These are phyloP conservation scores for Cucumis cinereus DNA, from an alignment of 306 rosid species.

Conservation along the genomic window DNA sequence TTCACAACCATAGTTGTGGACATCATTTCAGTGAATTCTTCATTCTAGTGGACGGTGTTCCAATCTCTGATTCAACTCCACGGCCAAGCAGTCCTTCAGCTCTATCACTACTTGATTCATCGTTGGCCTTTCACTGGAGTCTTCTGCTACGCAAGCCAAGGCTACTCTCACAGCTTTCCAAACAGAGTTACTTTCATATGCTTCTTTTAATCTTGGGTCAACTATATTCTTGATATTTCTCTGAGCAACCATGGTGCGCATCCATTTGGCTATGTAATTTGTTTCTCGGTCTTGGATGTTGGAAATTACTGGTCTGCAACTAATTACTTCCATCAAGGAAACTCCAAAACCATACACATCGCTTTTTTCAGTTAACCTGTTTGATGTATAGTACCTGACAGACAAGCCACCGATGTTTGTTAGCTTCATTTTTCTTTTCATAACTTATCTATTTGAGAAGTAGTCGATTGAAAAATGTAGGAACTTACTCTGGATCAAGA, in stretches of 20 bases:
- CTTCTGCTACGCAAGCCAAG: conserved; percentile 7
- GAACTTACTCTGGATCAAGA: conserved; percentile 15
- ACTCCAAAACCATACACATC: conserved; percentile 22
- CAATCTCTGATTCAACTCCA: not conserved
- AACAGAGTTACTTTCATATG: conserved; percentile 6
- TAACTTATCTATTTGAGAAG: no score
- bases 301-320: not conserved
- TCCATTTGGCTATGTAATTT: conserved; percentile 11
- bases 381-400: conserved; percentile 11
- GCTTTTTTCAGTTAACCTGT: conserved; percentile 18
- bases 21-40: not conserved
- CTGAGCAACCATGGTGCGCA: not conserved
- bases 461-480: not conserved
- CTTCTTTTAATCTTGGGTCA: conserved; percentile 14
- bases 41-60: not conserved
- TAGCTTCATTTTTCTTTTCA: not conserved
- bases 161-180: conserved; percentile 19
- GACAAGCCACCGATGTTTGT: not conserved
- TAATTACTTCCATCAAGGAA: conserved; percentile 16
- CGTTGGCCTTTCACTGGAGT: conserved; percentile 7
- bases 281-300: not conserved
- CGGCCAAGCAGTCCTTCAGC: conserved; percentile 14
- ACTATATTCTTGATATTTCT: conserved; percentile 12
- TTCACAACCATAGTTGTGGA: not conserved
- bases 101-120: conserved; percentile 16